Evolutionary conservation across 768 basidiomycete species (phyloP).

Genomic region (Termitomyces sp.): DNA sequence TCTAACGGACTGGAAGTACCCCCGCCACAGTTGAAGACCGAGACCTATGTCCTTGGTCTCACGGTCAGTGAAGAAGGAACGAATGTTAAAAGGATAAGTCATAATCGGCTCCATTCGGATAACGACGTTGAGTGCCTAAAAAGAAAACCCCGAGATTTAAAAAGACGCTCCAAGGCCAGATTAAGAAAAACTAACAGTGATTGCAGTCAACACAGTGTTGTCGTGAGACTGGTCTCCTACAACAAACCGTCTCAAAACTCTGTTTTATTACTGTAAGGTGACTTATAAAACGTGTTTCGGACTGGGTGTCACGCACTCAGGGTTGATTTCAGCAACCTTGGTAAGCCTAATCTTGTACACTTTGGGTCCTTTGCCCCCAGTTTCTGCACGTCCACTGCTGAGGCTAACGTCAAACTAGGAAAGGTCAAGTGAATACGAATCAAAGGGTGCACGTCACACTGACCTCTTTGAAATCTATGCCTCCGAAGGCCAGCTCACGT

Average conservation of each 20-base stretch:
- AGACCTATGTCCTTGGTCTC: slow-evolving; percentile 43
- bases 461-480: slow-evolving; percentile 45
- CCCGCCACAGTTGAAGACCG: slow-evolving; percentile 64
- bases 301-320: slow-evolving; percentile 27
- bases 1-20: slow-evolving; percentile 68
- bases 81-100: slow-evolving; percentile 64
- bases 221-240: slow-evolving; percentile 58
- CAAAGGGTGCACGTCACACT: slow-evolving; percentile 9
- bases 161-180: not conserved
- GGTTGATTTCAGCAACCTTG: slow-evolving; percentile 53
- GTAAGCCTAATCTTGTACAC: slow-evolving; percentile 60
- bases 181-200: slow-evolving; percentile 38
- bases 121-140: slow-evolving; percentile 63
- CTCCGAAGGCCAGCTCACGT: slow-evolving; percentile 55
- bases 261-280: slow-evolving; percentile 17
- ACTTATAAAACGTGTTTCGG: not conserved
- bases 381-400: slow-evolving; percentile 26
- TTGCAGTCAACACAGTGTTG: slow-evolving; percentile 56
- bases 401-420: slow-evolving; percentile 58
- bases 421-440: slow-evolving; percentile 2
- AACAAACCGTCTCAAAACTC: slow-evolving; percentile 54
- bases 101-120: slow-evolving; percentile 65
- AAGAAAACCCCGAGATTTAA: not conserved
- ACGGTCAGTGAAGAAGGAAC: slow-evolving; percentile 61
- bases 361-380: slow-evolving; percentile 44